Conservation (phyloP, 2,329 filamentous ascomycete species). For the Fulvia fulva region DNA sequence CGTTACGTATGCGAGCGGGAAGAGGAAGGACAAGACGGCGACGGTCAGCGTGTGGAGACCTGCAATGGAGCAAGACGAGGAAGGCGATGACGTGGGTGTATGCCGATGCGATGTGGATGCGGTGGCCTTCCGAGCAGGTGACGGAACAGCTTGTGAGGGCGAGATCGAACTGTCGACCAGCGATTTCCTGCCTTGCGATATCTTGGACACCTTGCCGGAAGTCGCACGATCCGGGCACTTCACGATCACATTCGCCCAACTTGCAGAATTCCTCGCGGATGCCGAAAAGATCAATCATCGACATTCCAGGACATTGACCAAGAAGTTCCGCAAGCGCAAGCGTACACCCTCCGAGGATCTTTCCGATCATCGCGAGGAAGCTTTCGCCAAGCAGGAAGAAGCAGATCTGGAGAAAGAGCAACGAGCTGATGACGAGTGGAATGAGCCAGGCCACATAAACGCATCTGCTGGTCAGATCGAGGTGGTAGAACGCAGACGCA, state of each 20-base stretch:
- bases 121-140: conserved; percentile 6
- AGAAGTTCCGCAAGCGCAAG: conserved; percentile 20
- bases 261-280: conserved; percentile 5
- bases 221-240: conserved; percentile 7
- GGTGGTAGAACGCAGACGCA: conserved; percentile 4
- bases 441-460: background rate
- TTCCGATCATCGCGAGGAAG: conserved; percentile 11
- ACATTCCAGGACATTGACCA: background rate
- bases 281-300: background rate
- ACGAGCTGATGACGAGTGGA: conserved; percentile 9
- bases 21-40: conserved; percentile 21
- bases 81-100: conserved; percentile 21
- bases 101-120: conserved; percentile 11
- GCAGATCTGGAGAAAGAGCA: conserved; percentile 10
- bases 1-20: conserved; percentile 27
- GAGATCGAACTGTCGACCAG: conserved; percentile 10
- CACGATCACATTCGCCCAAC: conserved; percentile 14
- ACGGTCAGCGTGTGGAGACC: conserved; percentile 33
- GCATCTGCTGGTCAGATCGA: background rate
- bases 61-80: conserved; percentile 15
- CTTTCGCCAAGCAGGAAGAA: conserved; percentile 11
- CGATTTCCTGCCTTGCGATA: conserved; percentile 12
- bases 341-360: conserved; percentile 18
- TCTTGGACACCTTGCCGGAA: conserved; percentile 1
- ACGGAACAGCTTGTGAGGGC: conserved; percentile 9